These are phyloP conservation scores for Paspalum vaginatum DNA, from an alignment of 176 grass and related monocot genomes.

Conservation along the genomic window DNA sequence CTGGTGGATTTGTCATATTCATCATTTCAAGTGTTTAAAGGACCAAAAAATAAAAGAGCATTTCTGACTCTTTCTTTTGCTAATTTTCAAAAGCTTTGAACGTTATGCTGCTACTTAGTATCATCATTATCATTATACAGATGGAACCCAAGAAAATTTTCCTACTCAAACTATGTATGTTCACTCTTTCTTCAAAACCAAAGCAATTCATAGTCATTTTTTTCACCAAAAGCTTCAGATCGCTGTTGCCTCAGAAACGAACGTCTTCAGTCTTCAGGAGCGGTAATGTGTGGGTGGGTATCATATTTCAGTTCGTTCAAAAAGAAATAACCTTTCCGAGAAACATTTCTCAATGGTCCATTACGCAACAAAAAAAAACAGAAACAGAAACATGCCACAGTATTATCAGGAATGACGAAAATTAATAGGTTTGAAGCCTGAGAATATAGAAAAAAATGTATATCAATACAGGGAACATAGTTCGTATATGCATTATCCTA, in stretches of 20 bases:
- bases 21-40: background rate
- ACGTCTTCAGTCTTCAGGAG: background rate
- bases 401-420: background rate
- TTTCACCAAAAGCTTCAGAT: background rate
- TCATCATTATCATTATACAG: no score
- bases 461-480: conserved; percentile 3
- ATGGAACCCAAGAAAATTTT: background rate
- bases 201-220: background rate
- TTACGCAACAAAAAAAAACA: no score
- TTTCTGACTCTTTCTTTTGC: background rate
- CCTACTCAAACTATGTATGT: background rate
- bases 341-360: background rate
- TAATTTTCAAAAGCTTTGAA: background rate
- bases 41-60: background rate
- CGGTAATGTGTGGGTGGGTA: no score
- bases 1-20: background rate
- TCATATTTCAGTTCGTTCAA: background rate
- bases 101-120: no score
- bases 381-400: conserved; percentile 6
- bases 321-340: background rate
- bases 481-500: conserved; percentile 25
- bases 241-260: background rate
- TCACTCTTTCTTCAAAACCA: background rate
- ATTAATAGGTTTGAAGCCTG: background rate
- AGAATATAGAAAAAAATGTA: background rate